phyloP scores from a whole-genome alignment of 208 protist species.

The Histomonas meleagridis region DNA sequence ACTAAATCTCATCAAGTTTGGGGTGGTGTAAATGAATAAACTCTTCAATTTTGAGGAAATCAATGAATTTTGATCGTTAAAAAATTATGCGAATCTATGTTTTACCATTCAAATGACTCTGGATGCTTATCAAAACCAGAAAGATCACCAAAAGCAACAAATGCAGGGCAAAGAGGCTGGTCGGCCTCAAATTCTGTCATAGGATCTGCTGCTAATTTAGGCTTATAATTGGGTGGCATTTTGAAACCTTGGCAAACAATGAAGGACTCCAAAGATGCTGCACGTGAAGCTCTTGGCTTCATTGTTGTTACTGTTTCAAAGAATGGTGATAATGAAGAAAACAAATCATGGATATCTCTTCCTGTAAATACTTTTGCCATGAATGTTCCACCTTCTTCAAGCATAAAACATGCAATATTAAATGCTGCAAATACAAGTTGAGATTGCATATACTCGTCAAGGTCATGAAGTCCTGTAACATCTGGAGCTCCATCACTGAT shows the following conservation, averaged over 20 bases:
- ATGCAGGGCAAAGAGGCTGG: neutral
- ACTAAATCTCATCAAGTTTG: too few species aligned
- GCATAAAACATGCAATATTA: conserved; percentile 84
- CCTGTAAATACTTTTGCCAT: conserved; percentile 94
- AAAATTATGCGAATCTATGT: neutral
- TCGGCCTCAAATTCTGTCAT: neutral
- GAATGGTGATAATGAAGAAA: neutral
- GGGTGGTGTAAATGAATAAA: too few species aligned
- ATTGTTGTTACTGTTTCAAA: neutral
- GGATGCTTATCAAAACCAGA: conserved; percentile 27
- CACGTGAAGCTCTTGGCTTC: neutral
- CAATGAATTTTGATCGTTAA: too few species aligned
- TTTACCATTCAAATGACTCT: neutral
- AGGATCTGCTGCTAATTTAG: conserved; percentile 14
- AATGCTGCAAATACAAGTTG: conserved; percentile 88
- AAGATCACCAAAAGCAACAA: conserved; percentile 32
- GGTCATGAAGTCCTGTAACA: conserved; percentile 89
- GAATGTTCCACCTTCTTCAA: conserved; percentile 61
- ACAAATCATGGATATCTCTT: conserved; percentile 52
- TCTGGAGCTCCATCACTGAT: conserved; percentile 96
- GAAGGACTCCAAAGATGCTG: conserved; percentile 18
- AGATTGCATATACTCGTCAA: conserved; percentile 91
- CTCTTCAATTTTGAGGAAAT: too few species aligned
- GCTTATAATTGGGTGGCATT: neutral
- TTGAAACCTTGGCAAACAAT: conserved; percentile 30